phyloP scores from a whole-genome alignment of 306 rosid species.

The Quercus mongolica region DNA sequence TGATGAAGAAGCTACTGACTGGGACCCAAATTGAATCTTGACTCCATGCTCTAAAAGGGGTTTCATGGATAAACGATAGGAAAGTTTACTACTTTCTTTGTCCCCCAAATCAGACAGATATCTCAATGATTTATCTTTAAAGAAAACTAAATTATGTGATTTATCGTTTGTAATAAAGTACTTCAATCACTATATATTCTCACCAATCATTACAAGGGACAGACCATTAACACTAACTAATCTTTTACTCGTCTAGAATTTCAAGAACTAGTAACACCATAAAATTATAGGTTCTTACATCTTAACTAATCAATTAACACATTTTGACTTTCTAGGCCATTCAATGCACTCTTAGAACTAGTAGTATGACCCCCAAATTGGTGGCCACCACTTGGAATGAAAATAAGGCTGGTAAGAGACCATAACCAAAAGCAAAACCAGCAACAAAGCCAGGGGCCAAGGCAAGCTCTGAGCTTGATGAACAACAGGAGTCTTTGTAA shows the following conservation, averaged over 20 bases:
- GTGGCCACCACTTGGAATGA: conserved; percentile 65
- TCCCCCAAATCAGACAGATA: too few relatives aligned
- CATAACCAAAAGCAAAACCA: conserved; percentile 51
- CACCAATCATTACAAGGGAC: not conserved
- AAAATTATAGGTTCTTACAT: not conserved
- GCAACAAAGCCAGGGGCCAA: conserved; percentile 56
- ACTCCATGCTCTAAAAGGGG: too few relatives aligned
- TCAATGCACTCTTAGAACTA: not conserved
- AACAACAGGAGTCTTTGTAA: conserved; percentile 10
- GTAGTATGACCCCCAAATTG: conserved; percentile 38
- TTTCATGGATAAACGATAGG: too few relatives aligned
- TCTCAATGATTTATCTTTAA: too few relatives aligned
- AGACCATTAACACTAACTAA: not conserved
- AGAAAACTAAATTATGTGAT: too few relatives aligned
- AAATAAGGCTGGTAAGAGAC: conserved; percentile 48
- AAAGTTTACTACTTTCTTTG: too few relatives aligned
- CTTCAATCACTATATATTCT: not conserved
- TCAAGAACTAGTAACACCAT: not conserved
- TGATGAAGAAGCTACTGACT: too few relatives aligned
- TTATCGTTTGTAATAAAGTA: too few relatives aligned
- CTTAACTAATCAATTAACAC: not conserved
- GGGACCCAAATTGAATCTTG: too few relatives aligned
- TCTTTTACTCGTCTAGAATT: not conserved
- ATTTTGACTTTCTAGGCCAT: not conserved
- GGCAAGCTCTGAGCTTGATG: conserved; percentile 37